Evolutionary conservation across 768 basidiomycete genomes (phyloP).

Genomic region (Sistotremastrum suecicum): DNA sequence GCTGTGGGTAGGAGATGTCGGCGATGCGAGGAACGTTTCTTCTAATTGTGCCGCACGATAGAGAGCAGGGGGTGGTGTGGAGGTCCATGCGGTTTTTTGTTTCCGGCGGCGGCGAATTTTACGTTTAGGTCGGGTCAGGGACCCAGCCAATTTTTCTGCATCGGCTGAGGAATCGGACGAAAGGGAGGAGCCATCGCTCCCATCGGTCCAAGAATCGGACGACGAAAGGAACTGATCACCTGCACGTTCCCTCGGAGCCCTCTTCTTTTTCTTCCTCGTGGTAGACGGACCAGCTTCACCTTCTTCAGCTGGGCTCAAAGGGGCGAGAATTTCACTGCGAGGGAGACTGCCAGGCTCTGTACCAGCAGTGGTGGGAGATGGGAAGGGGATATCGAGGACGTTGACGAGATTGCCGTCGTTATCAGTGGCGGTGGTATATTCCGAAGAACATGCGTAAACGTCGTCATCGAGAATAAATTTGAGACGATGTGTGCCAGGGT

Average conservation of each 20-base stretch:
- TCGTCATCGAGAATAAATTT: conserved; percentile 86
- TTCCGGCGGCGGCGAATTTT: conserved; percentile 9
- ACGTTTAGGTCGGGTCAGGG: conserved; percentile 6
- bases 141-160: background rate
- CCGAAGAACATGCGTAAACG: conserved; percentile 63
- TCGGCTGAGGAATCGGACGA: conserved; percentile 23
- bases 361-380: conserved; percentile 14
- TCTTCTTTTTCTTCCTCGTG: conserved; percentile 21
- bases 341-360: conserved; percentile 19
- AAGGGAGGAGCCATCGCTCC: conserved; percentile 22
- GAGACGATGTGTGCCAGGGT: conserved; percentile 85
- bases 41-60: conserved; percentile 72
- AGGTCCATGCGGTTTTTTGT: conserved; percentile 52
- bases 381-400: conserved; percentile 60
- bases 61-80: conserved; percentile 62
- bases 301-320: conserved; percentile 7
- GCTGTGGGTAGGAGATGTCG: conserved; percentile 24
- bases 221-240: conserved; percentile 12
- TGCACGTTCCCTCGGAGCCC: conserved; percentile 12
- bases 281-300: conserved; percentile 26
- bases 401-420: conserved; percentile 92
- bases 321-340: background rate
- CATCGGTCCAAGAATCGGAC: conserved; percentile 1
- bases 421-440: conserved; percentile 80
- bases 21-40: conserved; percentile 49